Evolutionary conservation across 2,329 filamentous ascomycete genomes (phyloP), one percentile per base, ranked within the genome.

Genomic region (Hymenoscyphus repandus): DNA sequence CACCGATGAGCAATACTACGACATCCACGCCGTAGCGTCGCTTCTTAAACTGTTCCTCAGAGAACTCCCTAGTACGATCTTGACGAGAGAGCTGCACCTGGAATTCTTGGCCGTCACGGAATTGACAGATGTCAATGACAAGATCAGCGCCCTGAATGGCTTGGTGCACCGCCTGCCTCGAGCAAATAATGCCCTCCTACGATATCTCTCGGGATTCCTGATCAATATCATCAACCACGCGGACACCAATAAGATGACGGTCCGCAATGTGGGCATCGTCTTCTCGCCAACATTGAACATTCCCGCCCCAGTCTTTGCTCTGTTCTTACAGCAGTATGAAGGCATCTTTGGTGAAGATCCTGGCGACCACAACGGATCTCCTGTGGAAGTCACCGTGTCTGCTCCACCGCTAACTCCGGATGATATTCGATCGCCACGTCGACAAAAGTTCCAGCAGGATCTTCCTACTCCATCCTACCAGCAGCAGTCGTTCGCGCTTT

Each of bases 251-350:
- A 97, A 96, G 76, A 99, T 99, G 93, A 96, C 88, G 10, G 88
- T 96, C 47, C 85, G 92, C 58, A 99, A 99, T 64, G 89, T 99
- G 49, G 92, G 93, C 57, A 97, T 99, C 61, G 92, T 99, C 50
- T 99, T 99, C 69, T 95, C 93, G 13, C 93, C 93, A 0, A 97
- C 93, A 0, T 78, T 99, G 48, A 97, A 97, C 68, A 96, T 99
- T 39, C 92, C 93, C 0, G 90, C 90, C 0, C 91, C 92, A 0
- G 86, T 99, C 10, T 96, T 99, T 67, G 90, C 91, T 3, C 79
- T 95, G 68, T 93, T 99, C 68, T 76, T 99, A 51, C 91, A 93
- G 57, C 91, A 97, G 63, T 96, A 90, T 65, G 79, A 87, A 56
- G 80, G 78, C 38, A 92, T 99, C 43, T 99, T 97, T 65, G 86